These are phyloP conservation scores for Russula ochroleuca DNA, from an alignment of 768 basidiomycete genomes.

Conservation along the genomic window DNA sequence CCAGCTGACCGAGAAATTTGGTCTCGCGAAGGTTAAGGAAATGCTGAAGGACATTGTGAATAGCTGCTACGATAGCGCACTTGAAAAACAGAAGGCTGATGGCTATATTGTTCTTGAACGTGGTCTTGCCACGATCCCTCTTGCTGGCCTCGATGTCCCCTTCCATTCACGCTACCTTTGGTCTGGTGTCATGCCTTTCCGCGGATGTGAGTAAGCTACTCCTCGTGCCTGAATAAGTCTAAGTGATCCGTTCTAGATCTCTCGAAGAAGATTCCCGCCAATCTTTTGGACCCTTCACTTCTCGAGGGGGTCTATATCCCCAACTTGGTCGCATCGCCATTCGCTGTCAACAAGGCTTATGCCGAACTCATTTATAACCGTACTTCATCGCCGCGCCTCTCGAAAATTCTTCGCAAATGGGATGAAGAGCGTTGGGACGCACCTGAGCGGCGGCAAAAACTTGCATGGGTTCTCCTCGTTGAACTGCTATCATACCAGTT, in stretches of 20 bases:
- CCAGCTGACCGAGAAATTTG: conserved; percentile 82
- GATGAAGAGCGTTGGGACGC: conserved; percentile 86
- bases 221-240: not conserved
- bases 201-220: conserved; percentile 67
- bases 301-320: conserved; percentile 95
- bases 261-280: conserved; percentile 95
- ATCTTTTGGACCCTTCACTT: conserved; percentile 90
- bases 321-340: conserved; percentile 88
- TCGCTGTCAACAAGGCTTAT: conserved; percentile 79
- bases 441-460: conserved; percentile 78
- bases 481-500: conserved; percentile 98
- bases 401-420: conserved; percentile 93
- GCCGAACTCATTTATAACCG: conserved; percentile 95
- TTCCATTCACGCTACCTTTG: conserved; percentile 99
- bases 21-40: conserved; percentile 91
- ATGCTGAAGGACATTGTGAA: conserved; percentile 92
- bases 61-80: conserved; percentile 68
- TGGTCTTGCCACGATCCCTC: conserved; percentile 92
- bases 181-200: conserved; percentile 97
- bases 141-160: conserved; percentile 97
- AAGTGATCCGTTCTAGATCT: conserved; percentile 51
- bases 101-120: conserved; percentile 94
- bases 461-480: conserved; percentile 94
- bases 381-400: conserved; percentile 91
- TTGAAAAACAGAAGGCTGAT: conserved; percentile 72